Base-by-base conservation (phyloP, 495 filamentous ascomycete genomes). In the Parathielavia hyrcaniae region DNA sequence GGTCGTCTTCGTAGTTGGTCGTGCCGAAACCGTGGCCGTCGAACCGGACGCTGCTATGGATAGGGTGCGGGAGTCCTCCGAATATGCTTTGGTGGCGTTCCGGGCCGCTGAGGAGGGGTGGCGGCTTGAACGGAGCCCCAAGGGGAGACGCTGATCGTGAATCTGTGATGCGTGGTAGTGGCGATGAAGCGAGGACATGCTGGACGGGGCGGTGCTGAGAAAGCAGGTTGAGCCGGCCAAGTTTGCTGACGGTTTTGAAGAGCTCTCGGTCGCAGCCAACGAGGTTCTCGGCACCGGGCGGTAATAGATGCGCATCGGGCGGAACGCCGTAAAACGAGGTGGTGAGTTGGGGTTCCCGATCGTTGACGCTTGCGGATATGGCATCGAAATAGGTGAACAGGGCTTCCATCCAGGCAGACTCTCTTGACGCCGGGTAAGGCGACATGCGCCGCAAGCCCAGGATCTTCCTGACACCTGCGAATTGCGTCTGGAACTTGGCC, bases 381-480 rank as follows among this genome's bases (percentile, higher is more conserved):
- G 90, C 91, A 68, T 96, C 92, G 62, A 95, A 90, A 82, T 91
- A 96, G 16, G 90, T 93, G 66, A 97, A 97, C 66, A 96, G 84
- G n/a, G 89, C 85, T 59, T 95, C 90, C 76, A 96, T 90, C 92
- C 92, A 97, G 5, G 79, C 75, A 60, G 80, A 81, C 47, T 79
- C 78, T 43, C 83, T 86, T 34, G 89, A 83, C 53, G 90, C 86
- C 16, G 84, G 81, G 41, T 84, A 76, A 17, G 79, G 69, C 32
- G 80, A 81, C 23, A 83, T 81, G 59, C 87, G 80, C 53, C 91
- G 81, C 73, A 97, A 84, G 12, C 86, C 81, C 12, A 97, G 82
- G 49, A 97, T 83, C 75, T 93, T 92, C 69, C 91, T 93, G 50
- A 96, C 92, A 1, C 92, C 91, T 1, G 90, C 90, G 63, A 97